A percentile compares a stretch with the other conserved stretches of the same genome.
Evolutionary conservation across 139 green algal genomes (phyloP).

Genomic region (Parachlorella kessleri): DNA sequence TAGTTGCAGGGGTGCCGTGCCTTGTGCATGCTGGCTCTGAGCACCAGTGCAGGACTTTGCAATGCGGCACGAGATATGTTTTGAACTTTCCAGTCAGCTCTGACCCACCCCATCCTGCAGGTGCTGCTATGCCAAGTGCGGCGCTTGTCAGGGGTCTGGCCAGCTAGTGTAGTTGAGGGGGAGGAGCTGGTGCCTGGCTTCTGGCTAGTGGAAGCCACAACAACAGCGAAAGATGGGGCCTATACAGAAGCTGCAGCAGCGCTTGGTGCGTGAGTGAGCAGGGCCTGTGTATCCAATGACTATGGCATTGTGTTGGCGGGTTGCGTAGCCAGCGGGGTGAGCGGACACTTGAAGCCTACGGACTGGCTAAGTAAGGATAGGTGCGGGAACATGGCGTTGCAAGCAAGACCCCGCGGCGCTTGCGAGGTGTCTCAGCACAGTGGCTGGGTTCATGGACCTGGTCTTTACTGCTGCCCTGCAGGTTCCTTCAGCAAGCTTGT

Average conservation of each 20-base stretch:
- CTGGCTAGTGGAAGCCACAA: conserved; percentile 28
- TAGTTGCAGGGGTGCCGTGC: too few relatives aligned
- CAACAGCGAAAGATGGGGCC: background rate
- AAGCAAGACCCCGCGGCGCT: too few relatives aligned
- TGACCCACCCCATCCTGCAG: background rate
- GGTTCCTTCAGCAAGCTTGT: conserved; percentile 3
- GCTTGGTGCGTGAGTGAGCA: conserved; percentile 4
- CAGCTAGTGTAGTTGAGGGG: background rate
- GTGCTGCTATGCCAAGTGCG: background rate
- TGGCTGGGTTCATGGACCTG: too few relatives aligned
- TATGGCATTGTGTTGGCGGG: too few relatives aligned
- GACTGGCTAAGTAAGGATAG: too few relatives aligned
- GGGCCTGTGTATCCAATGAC: conserved; percentile 3
- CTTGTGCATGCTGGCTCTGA: background rate
- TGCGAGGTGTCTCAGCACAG: too few relatives aligned
- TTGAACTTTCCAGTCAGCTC: background rate
- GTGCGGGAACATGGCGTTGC: too few relatives aligned
- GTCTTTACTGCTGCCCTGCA: too few relatives aligned
- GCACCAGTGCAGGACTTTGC: background rate
- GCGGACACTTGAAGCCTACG: too few relatives aligned
- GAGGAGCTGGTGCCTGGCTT: conserved; percentile 5
- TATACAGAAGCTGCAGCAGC: conserved; percentile 12
- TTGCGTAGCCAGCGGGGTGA: too few relatives aligned
- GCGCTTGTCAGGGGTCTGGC: background rate
- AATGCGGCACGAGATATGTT: background rate